Base-by-base conservation (phyloP, 2,329 filamentous ascomycete species). In the Lecanosticta acicola region DNA sequence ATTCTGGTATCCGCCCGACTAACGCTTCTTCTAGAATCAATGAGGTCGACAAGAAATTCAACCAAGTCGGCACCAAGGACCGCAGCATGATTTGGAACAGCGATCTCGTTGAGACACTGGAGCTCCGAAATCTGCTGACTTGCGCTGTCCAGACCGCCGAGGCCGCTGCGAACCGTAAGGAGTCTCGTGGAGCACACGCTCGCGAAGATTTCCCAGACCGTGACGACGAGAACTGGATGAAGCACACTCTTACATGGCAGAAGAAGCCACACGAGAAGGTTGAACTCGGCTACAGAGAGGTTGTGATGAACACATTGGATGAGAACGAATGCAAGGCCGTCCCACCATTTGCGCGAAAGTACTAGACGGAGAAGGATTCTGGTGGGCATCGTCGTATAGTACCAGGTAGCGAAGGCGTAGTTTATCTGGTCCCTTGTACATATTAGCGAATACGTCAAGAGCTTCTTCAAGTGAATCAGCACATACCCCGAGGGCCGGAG, bases 81-180 rank as follows among this genome's bases (percentile, higher is more conserved):
- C 86, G 93, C 71, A 94, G 87, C 79, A 96, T 97, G 91, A 97
- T 97, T 76, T 97, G 91, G 91, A 97, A 97, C 82, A 89, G 87
- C 18, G 91, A 97, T 66, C 81, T 97, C 32, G 88, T 95, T 52
- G 91, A 97, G 79, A 94, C 91, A 5, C 81, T 98, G 46, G 93
- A 98, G 74, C 77, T 97, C 65, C 81, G 90, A 65, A 98, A 98
- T 71, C 72, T 98, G 64, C 75, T 98, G 66, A 97, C 93, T 64
- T 97, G 93, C 82, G 91, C 90, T 60, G 81, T 85, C 39, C 93
- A 98, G 84, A 97, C 93, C 41, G 93, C 93, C 53, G 80, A 83
- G 60, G 80, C 89, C 24, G 93, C 93, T 53, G 87, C 89, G 48
- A 91, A 91, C 74, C 84, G 93, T 66, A 95, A 95, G 79, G 93